A percentile compares a stretch with the other conserved stretches of the same genome.
These are phyloP conservation scores for Pythium chondricola DNA, from an alignment of 352 stramenopile genomes.

Conservation along the genomic window DNA sequence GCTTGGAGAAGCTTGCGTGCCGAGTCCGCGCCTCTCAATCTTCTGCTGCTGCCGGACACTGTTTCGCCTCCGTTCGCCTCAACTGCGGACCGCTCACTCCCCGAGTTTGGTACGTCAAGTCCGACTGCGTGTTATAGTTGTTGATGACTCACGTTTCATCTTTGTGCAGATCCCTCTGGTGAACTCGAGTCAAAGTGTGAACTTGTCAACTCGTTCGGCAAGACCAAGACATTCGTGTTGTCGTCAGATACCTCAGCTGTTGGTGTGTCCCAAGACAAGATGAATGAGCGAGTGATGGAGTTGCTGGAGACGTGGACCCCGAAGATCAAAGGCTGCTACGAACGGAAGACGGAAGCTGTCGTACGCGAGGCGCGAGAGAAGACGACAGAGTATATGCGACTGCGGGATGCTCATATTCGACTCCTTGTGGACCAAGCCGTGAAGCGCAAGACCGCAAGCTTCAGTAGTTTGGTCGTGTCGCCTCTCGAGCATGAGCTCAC, in stretches of 20 bases:
- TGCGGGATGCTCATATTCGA: constrained; percentile 5
- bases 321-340: constrained; percentile 40
- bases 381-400: constrained; percentile 15
- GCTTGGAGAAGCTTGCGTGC: constrained; percentile 8
- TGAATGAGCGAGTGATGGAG: constrained; percentile 35
- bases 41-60: constrained; percentile 1
- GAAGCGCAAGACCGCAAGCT: background rate
- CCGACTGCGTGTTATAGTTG: background rate
- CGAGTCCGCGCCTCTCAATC: constrained; percentile 3
- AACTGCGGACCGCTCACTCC: constrained; percentile 8
- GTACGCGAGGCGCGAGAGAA: constrained; percentile 33
- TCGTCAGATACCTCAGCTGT: constrained; percentile 9
- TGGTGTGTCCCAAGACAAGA: constrained; percentile 29
- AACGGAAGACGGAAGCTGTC: constrained; percentile 40
- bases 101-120: constrained; percentile 16
- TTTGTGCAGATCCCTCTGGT: constrained; percentile 32
- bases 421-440: background rate
- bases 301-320: constrained; percentile 40
- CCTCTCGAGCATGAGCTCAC: constrained; percentile 7
- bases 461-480: constrained; percentile 4
- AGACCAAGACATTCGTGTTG: constrained; percentile 27
- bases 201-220: constrained; percentile 38
- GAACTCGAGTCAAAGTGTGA: constrained; percentile 42
- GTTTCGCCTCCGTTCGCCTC: constrained; percentile 9
- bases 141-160: background rate